phyloP scores from a whole-genome alignment of 169 alveolate genomes.

The Cryptosporidium sp. region DNA sequence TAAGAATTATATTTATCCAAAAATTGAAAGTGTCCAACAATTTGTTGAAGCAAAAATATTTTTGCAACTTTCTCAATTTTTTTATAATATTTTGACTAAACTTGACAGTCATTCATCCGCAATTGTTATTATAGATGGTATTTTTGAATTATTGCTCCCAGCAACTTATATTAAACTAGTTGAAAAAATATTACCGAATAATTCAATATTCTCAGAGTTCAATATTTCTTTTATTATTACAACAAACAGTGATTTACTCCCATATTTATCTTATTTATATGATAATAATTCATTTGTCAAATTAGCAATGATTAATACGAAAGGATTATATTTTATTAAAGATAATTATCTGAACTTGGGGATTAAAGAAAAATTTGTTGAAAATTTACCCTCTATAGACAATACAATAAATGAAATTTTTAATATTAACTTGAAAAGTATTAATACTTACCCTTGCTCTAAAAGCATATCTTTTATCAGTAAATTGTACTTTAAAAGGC shows the following conservation, averaged over 20 bases:
- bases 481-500: not conserved
- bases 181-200: not conserved
- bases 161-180: constrained; percentile 3
- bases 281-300: not conserved
- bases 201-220: constrained; percentile 16
- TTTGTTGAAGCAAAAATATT: constrained; percentile 49
- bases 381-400: not conserved
- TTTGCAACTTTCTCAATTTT: constrained; percentile 47
- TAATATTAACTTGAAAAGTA: not conserved
- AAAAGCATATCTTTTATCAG: not conserved
- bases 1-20: constrained; percentile 13
- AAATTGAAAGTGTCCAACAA: constrained; percentile 14
- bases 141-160: constrained; percentile 35
- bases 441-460: not conserved
- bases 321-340: not conserved
- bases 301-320: not conserved
- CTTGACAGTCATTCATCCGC: not conserved
- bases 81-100: constrained; percentile 16
- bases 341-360: not conserved
- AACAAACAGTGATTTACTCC: not conserved
- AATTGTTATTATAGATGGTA: constrained; percentile 37
- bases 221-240: constrained; percentile 47
- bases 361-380: not conserved
- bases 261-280: constrained; percentile 16
- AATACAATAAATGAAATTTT: constrained; percentile 24